Evolutionary conservation across 305 asterid genomes (phyloP), one percentile per base, ranked within the genome.

Genomic region (Fraxinus nigra): DNA sequence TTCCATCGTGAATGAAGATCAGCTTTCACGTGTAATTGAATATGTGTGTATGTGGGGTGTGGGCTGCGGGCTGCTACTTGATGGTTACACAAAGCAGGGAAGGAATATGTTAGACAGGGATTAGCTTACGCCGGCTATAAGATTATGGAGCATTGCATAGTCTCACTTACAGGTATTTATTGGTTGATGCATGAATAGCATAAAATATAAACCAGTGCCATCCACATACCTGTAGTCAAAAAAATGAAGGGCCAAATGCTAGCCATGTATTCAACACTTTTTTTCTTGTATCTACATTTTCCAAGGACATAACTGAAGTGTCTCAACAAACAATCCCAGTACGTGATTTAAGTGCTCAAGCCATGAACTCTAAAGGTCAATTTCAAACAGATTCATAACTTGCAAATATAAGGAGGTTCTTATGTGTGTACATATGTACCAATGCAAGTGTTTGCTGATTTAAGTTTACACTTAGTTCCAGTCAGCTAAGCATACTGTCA

Each of bases 401-500:
- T 24, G 54, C 8, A 46, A 80, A 9, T 16, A 34, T 11, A 20
- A 7, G 33, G 51, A 13, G 30, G 16, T 34, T 43, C 56, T 40
- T 54, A 51, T 46, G 14, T 8, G 61, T 40, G 69, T 43, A 40
- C 30, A 6, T 75, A 30, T 37, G 65, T 77, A 75, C 56, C 13
- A 79, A 73, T 22, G 28, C 72, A 82, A 77, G 65, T 61, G 70
- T 7, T 2, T 3, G 16, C 16, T 61, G 14, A 61, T 59, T 61
- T 73, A 16, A 33, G 73, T 28, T 18, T 73, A 77, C 79, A 83
- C 43, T 38, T 74, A 80, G 56, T 56, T 73, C 59, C 20, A 32
- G 80, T 48, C 79, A 61, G 18, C 69, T 75, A 46, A 81, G 76
- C 74, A 82, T 48, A 74, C 40, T 35, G 75, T 34, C 37, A 82